Percentiles rank a stretch among this genome's conserved stretches.
phyloP scores from a whole-genome alignment of 306 rosid species.

The Quercus suber region DNA sequence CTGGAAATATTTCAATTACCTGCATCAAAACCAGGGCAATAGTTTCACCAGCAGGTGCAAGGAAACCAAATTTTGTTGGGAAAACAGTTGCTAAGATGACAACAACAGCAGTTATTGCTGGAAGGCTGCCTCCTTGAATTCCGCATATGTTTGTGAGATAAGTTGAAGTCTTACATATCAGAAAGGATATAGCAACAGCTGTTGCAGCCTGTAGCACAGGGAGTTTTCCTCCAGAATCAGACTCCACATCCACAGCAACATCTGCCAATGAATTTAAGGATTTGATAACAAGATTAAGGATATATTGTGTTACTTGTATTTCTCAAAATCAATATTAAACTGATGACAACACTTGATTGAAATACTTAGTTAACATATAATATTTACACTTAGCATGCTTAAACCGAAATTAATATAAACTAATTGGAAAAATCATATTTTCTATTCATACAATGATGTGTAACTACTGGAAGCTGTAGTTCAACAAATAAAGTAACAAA shows the following conservation, averaged over 20 bases:
- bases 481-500: background rate
- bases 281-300: background rate
- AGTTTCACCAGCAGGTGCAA: conserved; percentile 58
- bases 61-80: conserved; percentile 46
- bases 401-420: background rate
- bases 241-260: conserved; percentile 30
- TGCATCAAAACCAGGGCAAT: conserved; percentile 60
- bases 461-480: background rate
- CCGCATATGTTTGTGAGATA: conserved; percentile 36
- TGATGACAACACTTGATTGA: background rate
- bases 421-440: background rate
- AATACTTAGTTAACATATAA: background rate
- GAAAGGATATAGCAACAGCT: conserved; percentile 52
- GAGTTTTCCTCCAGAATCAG: conserved; percentile 27
- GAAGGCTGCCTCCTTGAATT: conserved; percentile 60
- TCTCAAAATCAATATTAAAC: background rate
- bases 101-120: conserved; percentile 53
- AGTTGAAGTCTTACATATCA: conserved; percentile 50
- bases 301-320: background rate
- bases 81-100: conserved; percentile 59
- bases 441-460: background rate
- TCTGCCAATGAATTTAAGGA: conserved; percentile 22
- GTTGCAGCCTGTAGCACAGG: conserved; percentile 48
- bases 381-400: background rate
- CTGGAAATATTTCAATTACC: conserved; percentile 32